phyloP scores from a whole-genome alignment of 179 eudicot species.

The Gypsophila paniculata region DNA sequence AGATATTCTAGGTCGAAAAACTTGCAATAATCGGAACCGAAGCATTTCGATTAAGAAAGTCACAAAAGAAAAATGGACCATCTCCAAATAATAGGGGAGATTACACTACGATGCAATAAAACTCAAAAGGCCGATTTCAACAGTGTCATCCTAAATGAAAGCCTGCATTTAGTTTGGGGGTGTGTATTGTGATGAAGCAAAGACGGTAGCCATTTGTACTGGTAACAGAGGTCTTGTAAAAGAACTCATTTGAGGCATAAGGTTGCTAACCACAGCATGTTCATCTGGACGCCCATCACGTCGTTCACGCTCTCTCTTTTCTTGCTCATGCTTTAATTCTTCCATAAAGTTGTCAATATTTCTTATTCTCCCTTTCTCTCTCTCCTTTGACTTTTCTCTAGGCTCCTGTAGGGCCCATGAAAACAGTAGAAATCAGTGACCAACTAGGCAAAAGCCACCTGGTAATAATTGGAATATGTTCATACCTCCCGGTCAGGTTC shows the following conservation, averaged over 20 bases:
- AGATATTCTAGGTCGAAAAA: too few relatives aligned
- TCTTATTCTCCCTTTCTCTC: slow-evolving; percentile 77
- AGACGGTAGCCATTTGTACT: not conserved
- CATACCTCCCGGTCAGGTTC: slow-evolving; percentile 82
- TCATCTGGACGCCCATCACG: slow-evolving; percentile 77
- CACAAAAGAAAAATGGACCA: too few relatives aligned
- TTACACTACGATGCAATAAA: not conserved
- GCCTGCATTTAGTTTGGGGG: not conserved
- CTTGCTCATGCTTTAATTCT: slow-evolving; percentile 91
- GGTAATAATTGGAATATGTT: slow-evolving; percentile 4
- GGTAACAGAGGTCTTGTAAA: not conserved
- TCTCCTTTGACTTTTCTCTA: slow-evolving; percentile 85
- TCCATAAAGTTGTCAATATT: slow-evolving; percentile 97
- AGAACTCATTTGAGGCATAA: not conserved
- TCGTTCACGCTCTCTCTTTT: slow-evolving; percentile 73
- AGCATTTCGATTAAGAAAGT: too few relatives aligned
- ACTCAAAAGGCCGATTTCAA: not conserved
- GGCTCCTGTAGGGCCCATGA: slow-evolving; percentile 40
- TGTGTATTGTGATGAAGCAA: not conserved
- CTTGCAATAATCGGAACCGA: too few relatives aligned
- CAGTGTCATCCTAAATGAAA: not conserved
- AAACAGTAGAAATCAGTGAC: slow-evolving; percentile 11
- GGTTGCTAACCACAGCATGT: slow-evolving; percentile 51
- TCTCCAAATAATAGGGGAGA: not conserved
- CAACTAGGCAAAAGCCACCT: slow-evolving; percentile 7